phyloP scores from a whole-genome alignment of 345 rosid species.

The Camelina sativa region DNA sequence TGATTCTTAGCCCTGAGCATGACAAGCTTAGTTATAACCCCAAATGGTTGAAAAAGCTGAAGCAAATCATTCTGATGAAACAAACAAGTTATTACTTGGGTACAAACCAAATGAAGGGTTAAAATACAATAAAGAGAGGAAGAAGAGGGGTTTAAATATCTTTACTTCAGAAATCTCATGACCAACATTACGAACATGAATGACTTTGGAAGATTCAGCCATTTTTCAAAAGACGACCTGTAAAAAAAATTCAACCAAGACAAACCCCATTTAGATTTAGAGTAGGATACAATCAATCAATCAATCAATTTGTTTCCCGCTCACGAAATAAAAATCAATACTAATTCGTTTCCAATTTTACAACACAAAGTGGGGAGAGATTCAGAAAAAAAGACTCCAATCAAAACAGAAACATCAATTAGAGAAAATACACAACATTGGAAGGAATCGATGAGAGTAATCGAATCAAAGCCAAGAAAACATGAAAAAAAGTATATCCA shows the following conservation, averaged over 20 bases:
- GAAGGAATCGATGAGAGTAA: conserved; percentile 7
- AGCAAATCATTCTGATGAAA: conserved; percentile 83
- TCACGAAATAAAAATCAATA: conserved; percentile 5
- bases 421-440: conserved; percentile 19
- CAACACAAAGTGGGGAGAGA: background rate
- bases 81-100: background rate
- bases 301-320: conserved; percentile 7
- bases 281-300: background rate
- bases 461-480: conserved; percentile 6
- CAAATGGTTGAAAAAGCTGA: conserved; percentile 97
- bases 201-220: conserved; percentile 95
- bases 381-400: conserved; percentile 7
- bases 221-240: conserved; percentile 44
- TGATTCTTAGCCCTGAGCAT: conserved; percentile 99
- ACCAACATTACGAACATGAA: conserved; percentile 97
- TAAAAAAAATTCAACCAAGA: conserved; percentile 17
- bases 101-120: background rate
- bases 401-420: background rate
- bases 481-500: background rate
- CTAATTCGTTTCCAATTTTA: conserved; percentile 2
- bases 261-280: background rate
- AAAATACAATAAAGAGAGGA: background rate
- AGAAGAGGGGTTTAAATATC: conserved; percentile 2
- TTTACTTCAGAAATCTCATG: conserved; percentile 95
- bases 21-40: conserved; percentile 94